Evolutionary conservation across 164 flowering plant genomes (phyloP).

Genomic region (Vitis rotundifolia): DNA sequence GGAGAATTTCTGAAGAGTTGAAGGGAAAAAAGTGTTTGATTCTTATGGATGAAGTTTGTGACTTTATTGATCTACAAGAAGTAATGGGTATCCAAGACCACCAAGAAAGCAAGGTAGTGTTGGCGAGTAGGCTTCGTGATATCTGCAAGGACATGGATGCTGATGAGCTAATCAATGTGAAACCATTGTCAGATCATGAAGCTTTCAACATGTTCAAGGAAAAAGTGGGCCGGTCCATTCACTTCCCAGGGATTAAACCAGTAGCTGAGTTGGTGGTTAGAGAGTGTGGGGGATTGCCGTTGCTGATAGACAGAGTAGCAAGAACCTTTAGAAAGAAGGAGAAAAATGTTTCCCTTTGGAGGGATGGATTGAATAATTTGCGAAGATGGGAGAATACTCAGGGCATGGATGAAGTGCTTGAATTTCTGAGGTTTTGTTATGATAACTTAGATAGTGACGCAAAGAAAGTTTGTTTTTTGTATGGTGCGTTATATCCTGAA

Average conservation of each 20-base stretch:
- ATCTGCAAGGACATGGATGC: conserved; percentile 12
- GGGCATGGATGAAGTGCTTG: conserved; percentile 11
- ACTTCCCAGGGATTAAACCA: conserved; percentile 6
- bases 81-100: conserved; percentile 8
- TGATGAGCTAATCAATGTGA: conserved; percentile 8
- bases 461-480: conserved; percentile 6
- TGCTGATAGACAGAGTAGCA: conserved; percentile 10
- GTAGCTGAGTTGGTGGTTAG: background rate
- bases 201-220: conserved; percentile 11
- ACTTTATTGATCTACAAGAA: background rate
- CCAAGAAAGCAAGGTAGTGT: conserved; percentile 7
- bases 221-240: conserved; percentile 1
- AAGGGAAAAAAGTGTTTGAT: conserved; percentile 10
- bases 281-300: conserved; percentile 1
- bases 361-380: background rate
- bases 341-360: background rate
- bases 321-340: conserved; percentile 1
- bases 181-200: background rate
- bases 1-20: background rate
- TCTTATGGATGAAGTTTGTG: conserved; percentile 19
- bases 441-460: background rate
- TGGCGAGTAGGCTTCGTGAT: background rate
- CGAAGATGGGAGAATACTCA: conserved; percentile 2
- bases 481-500: conserved; percentile 12
- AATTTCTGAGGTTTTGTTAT: conserved; percentile 9